phyloP scores from a whole-genome alignment of 129 eudicot species.

The Oenanthe sinensis region DNA sequence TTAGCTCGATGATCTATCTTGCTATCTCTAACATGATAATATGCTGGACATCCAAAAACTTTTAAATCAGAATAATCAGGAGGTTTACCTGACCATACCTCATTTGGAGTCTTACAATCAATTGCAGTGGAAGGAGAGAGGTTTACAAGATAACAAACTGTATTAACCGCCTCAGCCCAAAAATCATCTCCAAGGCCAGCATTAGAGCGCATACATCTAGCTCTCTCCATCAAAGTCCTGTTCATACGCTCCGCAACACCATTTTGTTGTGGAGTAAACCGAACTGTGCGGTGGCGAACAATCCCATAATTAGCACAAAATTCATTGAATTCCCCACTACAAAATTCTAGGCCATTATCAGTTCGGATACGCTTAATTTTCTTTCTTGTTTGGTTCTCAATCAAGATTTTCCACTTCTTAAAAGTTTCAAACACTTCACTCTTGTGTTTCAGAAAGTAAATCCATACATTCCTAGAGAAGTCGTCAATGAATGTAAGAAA shows the following conservation, averaged over 20 bases:
- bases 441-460: not conserved
- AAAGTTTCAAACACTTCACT: not conserved
- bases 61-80: not conserved
- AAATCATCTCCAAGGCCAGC: not conserved
- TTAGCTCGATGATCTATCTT: not conserved
- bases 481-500: not conserved
- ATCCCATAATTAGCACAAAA: not conserved
- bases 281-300: not conserved
- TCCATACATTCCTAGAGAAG: not conserved
- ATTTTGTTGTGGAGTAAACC: not conserved
- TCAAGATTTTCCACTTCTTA: not conserved
- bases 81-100: not conserved
- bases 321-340: not conserved
- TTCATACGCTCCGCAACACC: not conserved
- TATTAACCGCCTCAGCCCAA: not conserved
- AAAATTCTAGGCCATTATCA: too few relatives aligned
- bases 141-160: not conserved
- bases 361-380: too few relatives aligned
- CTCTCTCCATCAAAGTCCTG: not conserved
- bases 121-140: not conserved
- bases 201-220: not conserved
- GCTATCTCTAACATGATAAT: not conserved
- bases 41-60: not conserved
- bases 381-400: not conserved
- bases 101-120: not conserved